Base-by-base conservation (phyloP, 495 filamentous ascomycete genomes). In the Xylaria scruposa region DNA sequence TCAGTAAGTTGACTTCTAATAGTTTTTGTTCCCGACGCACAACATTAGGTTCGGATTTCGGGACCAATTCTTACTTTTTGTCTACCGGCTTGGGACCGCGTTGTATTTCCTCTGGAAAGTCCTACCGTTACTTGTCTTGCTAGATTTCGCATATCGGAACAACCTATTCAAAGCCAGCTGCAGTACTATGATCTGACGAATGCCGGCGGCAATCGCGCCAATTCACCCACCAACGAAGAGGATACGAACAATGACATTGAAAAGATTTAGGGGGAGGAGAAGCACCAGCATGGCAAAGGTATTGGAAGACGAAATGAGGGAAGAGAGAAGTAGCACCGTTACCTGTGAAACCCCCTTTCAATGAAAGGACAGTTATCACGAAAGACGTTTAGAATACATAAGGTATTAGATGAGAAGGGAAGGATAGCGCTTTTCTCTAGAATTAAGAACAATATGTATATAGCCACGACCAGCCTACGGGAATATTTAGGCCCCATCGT, bases 1-100 rank as follows among this genome's bases (percentile, higher is more conserved):
- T 9, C 15, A 8, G 10, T 9, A 42, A 19, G 5, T 19, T 15
- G 1, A 46, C 17, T 47, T 26, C 61, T 64, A 7, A 64, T 2
- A 12, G 40, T 33, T 38, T 26, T 8, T 56, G 29, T 54, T 67
- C 24, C 12, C 65, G 40, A 10, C 56, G 33, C n/a, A 3, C 19
- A 6, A 67, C 40, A 36, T 67, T 47, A 38, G 65, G 65, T 29
- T 44, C 65, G 12, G 46, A 17, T 17, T 67, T 15, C 12, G 47
- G 65, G 29, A 53, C 47, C 6, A 54, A 54, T 26, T 47, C 65
- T 24, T 47, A 56, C 8, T 26, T 36, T 40, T 12, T 67, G n/a
- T 40, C 42, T 26, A 13, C 40, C 24, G 13, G 12, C 8, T 33
- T 24, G 10, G 29, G n/a, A 29, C 24, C 42, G n/a, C n/a, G n/a